Base-by-base conservation (phyloP, 495 filamentous ascomycete species). In the Choiromyces venosus region DNA sequence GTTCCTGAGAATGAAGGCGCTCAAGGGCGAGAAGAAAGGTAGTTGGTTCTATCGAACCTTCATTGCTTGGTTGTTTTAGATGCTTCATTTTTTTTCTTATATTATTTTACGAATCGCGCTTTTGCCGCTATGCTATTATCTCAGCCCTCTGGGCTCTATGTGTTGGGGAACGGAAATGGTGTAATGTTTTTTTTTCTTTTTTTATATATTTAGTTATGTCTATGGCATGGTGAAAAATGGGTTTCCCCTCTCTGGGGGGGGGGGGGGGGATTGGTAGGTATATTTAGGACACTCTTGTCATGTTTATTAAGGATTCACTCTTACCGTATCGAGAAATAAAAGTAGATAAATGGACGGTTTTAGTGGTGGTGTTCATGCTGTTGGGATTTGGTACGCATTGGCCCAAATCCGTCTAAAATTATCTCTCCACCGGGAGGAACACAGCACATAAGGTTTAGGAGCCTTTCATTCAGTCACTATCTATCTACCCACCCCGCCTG, bases 51-150 rank as follows among this genome's bases (percentile, higher is more conserved):
- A 93, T 79, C 81, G 81, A 39, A 86, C 79, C 1, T 92, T 90
- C 78, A 79, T 93, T 35, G 83, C 87, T 0, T 92, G 89, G 89
- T 80, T 93, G 67, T 91, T 92, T 75, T 92, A 84, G 76, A 74
- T 25, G 12, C 39, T 18, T 75, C 2, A 4, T n/a, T 67, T 70
- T 46, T 70, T 38, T 67, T 33, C 10, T 1, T 67, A 18, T 67
- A 12, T 14, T 0, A 16, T 37, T 21, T 8, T 19, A 1, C 4
- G 2, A 3, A 14, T 4, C 0, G 1, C 18, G 7, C 29, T 21
- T 12, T 19, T 36, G 65, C 37, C 10, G 14, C 38, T 19, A 56
- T 56, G 14, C 46, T 56, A 16, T 14, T 56, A 29, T 5, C 52
- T 61, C 25, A n/a, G n/a, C 52, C 29, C 29, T 36, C 33, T 37